These are phyloP conservation scores for Talaromyces borbonicus DNA, from an alignment of 495 filamentous ascomycete species.

Conservation along the genomic window DNA sequence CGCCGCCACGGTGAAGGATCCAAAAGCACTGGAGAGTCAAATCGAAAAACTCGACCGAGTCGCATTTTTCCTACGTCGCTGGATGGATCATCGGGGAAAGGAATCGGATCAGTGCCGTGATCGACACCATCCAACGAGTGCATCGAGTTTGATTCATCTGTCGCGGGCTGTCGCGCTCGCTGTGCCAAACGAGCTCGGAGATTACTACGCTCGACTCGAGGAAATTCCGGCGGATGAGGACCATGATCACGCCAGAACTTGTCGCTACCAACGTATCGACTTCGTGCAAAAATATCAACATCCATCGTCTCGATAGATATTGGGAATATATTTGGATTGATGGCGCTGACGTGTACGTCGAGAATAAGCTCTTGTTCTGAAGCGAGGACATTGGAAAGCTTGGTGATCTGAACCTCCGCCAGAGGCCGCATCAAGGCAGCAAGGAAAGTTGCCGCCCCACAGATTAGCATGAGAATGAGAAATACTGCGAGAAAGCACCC, in stretches of 20 bases:
- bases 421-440: slow-evolving; percentile 86
- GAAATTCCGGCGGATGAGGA: slow-evolving; percentile 18
- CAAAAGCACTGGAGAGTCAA: slow-evolving; percentile 80
- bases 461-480: slow-evolving; percentile 64
- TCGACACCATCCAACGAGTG: slow-evolving; percentile 39
- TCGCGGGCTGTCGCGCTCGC: slow-evolving; percentile 8
- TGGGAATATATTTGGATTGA: slow-evolving; percentile 85
- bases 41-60: slow-evolving; percentile 74
- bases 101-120: slow-evolving; percentile 62
- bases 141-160: neutral
- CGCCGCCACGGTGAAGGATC: slow-evolving; percentile 77
- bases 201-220: slow-evolving; percentile 27
- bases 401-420: slow-evolving; percentile 59
- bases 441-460: slow-evolving; percentile 76
- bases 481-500: slow-evolving; percentile 68
- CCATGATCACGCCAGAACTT: slow-evolving; percentile 60
- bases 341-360: slow-evolving; percentile 75
- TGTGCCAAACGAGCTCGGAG: slow-evolving; percentile 25
- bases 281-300: slow-evolving; percentile 88
- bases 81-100: slow-evolving; percentile 45
- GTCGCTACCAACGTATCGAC: slow-evolving; percentile 69
- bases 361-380: slow-evolving; percentile 95
- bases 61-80: slow-evolving; percentile 72
- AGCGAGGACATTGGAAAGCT: slow-evolving; percentile 80
- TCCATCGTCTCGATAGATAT: slow-evolving; percentile 77